A percentile compares a stretch with the other conserved stretches of the same genome.
Conservation (phyloP, 306 rosid species). For the Dalbergia cultrata region DNA sequence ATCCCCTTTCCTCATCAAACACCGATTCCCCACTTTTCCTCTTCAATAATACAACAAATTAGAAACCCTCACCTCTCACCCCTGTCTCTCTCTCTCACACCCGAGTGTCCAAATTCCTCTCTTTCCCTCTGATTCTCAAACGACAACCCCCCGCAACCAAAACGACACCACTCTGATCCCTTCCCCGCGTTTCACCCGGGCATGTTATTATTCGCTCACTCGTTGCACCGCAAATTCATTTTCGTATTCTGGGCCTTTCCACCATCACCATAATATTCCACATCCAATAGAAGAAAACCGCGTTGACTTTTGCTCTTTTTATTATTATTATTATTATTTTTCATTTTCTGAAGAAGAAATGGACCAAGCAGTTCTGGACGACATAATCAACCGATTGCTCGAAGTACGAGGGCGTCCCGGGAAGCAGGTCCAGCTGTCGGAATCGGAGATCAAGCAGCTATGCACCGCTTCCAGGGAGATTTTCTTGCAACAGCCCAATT, state of each 20-base stretch:
- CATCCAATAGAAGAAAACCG: slow-evolving; percentile 4
- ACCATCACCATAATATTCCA: background rate
- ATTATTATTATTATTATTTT: too few relatives aligned
- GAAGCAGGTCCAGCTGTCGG: slow-evolving; percentile 95
- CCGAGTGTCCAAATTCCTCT: slow-evolving; percentile 11
- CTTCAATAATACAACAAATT: background rate
- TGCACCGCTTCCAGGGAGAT: slow-evolving; percentile 75
- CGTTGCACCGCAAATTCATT: background rate
- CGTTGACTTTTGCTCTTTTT: slow-evolving; percentile 40
- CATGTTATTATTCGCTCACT: slow-evolving; percentile 50
- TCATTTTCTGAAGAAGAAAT: slow-evolving; percentile 39
- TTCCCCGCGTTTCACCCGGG: slow-evolving; percentile 38
- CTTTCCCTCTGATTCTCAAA: slow-evolving; percentile 32
- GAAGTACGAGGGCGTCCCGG: slow-evolving; percentile 94
- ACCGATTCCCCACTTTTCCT: background rate
- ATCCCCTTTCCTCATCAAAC: background rate
- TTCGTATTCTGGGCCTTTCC: slow-evolving; percentile 17
- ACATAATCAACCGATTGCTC: slow-evolving; percentile 90
- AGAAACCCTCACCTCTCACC: background rate
- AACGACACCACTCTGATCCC: slow-evolving; percentile 54
- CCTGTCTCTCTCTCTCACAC: background rate
- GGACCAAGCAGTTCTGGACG: slow-evolving; percentile 82
- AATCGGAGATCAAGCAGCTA: slow-evolving; percentile 94
- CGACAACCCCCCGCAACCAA: slow-evolving; percentile 44
- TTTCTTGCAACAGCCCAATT: slow-evolving; percentile 89